These are phyloP conservation scores for Blastobotrys buckinghamii DNA, from an alignment of 1,139 yeast genomes.

Conservation along the genomic window DNA sequence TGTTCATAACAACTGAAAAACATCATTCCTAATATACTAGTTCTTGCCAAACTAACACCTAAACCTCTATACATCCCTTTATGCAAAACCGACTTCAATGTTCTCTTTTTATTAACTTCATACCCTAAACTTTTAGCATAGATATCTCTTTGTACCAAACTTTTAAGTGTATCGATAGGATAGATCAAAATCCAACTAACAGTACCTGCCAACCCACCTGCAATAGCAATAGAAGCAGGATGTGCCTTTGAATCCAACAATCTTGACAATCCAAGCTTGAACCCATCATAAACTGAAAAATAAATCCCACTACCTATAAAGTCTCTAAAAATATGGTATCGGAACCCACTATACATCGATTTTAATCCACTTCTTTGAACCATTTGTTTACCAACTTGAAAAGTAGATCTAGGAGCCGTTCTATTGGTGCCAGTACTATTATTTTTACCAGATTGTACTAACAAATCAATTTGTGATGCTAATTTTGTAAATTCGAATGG, in stretches of 20 bases:
- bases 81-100: conserved; percentile 29
- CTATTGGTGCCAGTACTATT: not conserved
- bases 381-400: conserved; percentile 47
- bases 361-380: conserved; percentile 49
- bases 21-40: conserved; percentile 67
- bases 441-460: conserved; percentile 25
- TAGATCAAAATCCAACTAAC: conserved; percentile 67
- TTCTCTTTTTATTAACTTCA: conserved; percentile 39
- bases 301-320: conserved; percentile 67
- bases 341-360: conserved; percentile 70
- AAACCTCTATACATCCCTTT: conserved; percentile 66
- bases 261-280: conserved; percentile 37
- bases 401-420: conserved; percentile 31
- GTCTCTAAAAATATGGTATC: conserved; percentile 61
- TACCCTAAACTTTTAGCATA: conserved; percentile 58
- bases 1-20: conserved; percentile 69
- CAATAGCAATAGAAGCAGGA: conserved; percentile 44
- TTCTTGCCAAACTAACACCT: conserved; percentile 65
- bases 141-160: conserved; percentile 66
- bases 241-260: conserved; percentile 25
- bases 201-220: conserved; percentile 80
- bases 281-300: conserved; percentile 68
- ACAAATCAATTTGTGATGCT: conserved; percentile 59
- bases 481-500: conserved; percentile 85
- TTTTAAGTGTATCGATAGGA: conserved; percentile 76